Evolutionary conservation across 1,284 basidiomycete species (phyloP).

Genomic region (Sanghuangporus baumii): DNA sequence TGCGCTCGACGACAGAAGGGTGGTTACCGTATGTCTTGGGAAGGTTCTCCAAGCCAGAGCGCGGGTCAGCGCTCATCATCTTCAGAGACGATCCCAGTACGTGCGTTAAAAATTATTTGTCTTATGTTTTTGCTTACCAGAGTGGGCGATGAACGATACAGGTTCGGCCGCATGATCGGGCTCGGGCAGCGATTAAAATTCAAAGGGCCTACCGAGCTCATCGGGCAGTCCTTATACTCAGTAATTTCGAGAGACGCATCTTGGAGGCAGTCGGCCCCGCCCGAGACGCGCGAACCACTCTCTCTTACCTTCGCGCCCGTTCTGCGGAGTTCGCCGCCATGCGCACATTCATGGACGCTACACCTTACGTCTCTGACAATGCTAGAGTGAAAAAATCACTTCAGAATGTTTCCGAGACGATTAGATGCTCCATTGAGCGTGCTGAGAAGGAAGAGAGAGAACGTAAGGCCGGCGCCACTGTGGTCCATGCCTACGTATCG

Average conservation of each 20-base stretch:
- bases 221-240: background rate
- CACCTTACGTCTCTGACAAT: background rate
- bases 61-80: background rate
- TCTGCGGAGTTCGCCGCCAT: background rate
- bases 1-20: slow-evolving; percentile 4
- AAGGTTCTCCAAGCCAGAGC: background rate
- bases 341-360: background rate
- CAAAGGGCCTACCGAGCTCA: slow-evolving; percentile 11
- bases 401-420: background rate
- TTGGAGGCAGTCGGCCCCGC: background rate
- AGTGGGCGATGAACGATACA: background rate
- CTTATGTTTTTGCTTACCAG: background rate
- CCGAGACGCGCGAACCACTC: background rate
- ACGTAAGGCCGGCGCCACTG: background rate
- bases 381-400: background rate
- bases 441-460: background rate
- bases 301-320: background rate
- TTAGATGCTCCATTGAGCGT: background rate
- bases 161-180: background rate
- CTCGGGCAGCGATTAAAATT: slow-evolving; percentile 10
- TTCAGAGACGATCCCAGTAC: background rate
- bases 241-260: background rate
- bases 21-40: background rate
- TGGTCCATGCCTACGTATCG: background rate
- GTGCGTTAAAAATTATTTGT: background rate